Evolutionary conservation across 352 stramenopile species (phyloP), one percentile per base, ranked within the genome.

Genomic region (Phytopythium helicoides): DNA sequence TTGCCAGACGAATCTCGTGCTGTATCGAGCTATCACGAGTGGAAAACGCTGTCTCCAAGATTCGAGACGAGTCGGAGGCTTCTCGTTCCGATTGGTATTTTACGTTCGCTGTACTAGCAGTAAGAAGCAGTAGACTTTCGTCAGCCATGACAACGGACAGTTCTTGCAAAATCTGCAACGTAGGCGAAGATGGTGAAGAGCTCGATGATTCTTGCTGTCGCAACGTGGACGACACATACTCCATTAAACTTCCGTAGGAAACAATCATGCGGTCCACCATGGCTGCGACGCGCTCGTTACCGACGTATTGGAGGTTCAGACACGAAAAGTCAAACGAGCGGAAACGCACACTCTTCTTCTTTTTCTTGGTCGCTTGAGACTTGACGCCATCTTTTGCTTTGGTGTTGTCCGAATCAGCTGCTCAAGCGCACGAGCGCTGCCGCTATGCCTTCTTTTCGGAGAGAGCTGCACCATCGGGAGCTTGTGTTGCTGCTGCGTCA

Each of bases 321-420:
- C 76, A 84, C 7, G 79, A 89, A 2, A 89, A 58, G 42, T 87
- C 73, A 18, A 89, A 89, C 19, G 65, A 80, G 16, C 66, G 79
- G 33, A 89, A 89, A 0, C 73, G 65, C n/a, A 89, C 74, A 54
- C 59, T 62, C 31, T 81, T 81, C 37, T 71, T 74, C 53, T 26
- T 45, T 25, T 56, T 64, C 28, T 59, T 58, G 2, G 19, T 19
- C 12, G 23, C 21, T 19, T 1, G 18, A 11, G 41, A 6, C 9
- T 35, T 3, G 10, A 38, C 25, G 10, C 25, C 10, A 19, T 19
- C 28, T 15, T 56, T 48, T 25, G 18, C 18, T 25, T 35, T n/a
- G 45, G 68, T 53, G 46, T 54, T 34, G 37, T 50, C 49, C 36
- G 54, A 50, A n/a, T 21, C 54, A 34, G 23, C 54, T 64, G 54